Evolutionary conservation across 768 basidiomycete genomes (phyloP), one percentile per base, ranked within the genome.

Genomic region (Suillus luteus): DNA sequence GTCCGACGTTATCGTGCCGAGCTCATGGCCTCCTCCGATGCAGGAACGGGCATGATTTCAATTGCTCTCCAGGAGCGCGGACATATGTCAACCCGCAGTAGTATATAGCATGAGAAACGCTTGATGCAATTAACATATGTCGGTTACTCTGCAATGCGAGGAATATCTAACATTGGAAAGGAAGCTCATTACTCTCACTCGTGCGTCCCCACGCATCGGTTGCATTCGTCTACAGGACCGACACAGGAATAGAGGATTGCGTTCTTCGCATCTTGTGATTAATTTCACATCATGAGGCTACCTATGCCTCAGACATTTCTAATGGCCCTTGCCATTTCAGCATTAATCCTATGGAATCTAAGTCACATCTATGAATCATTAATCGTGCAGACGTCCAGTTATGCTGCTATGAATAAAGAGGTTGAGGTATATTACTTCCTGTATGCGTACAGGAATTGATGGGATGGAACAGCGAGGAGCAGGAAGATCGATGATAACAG

Each of bases 81-180:
- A 4, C 51, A 31, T 52, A 9, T 9, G 15, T 52, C 27, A 17
- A 52, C 27, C 31, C 3, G 14, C 15, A 31, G 27, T 33, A 52
- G 27, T 17, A 0, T 31, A 17, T 52, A 52, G 15, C 27, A 31
- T 15, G 9, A 24, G 24, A 24, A 49, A 24, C 7, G 24, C 12
- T 49, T 8, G 15, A 27, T 27, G 49, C 49, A 2, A 31, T 51
- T 31, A 10, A 27, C 5, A 52, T 17, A 17, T 52, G 5, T 31
- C 9, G 17, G 31, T 9, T 52, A 10, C 51, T 19, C 51, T 52
- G 24, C 4, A 31, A 7, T 27, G 24, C 90, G 78, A 31, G 91
- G 72, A 31, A 83, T 77, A 66, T 89, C 82, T 1, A 92, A 78
- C 17, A 90, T 79, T 8, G 4, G 33, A 8, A 35, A 19, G 33